Conservation (phyloP, 2,329 filamentous ascomycete species). For the Lasiodiplodia sp. region DNA sequence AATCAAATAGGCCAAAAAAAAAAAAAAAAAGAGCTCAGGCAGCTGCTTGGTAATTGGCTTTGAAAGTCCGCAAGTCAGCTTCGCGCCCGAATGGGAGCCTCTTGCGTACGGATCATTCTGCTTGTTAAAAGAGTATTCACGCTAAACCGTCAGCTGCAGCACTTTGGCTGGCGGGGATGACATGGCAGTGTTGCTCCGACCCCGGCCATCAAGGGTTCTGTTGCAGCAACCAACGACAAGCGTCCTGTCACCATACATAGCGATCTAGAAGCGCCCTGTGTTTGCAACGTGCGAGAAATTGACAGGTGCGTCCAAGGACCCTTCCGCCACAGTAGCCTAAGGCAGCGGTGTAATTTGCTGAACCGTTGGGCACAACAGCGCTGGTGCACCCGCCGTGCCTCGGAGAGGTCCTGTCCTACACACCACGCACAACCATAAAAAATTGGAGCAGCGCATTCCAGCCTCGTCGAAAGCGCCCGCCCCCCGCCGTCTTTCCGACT, state of each 20-base stretch:
- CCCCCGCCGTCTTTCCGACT: neutral
- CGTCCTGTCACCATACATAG: neutral
- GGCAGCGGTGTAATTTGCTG: constrained; percentile 19
- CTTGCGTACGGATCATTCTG: neutral
- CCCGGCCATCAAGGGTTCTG: constrained; percentile 4
- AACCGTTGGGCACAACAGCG: constrained; percentile 15
- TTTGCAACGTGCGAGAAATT: constrained; percentile 26
- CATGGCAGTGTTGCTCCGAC: constrained; percentile 13
- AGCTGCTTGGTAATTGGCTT: neutral
- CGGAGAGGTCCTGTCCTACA: constrained; percentile 10
- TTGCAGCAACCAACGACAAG: constrained; percentile 9
- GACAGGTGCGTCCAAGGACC: constrained; percentile 23
- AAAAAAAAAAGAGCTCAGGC: neutral
- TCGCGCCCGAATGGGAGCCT: neutral
- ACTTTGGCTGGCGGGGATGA: neutral
- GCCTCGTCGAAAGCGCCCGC: neutral
- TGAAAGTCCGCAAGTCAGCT: neutral
- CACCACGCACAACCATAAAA: constrained; percentile 19
- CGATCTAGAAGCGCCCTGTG: constrained; percentile 6
- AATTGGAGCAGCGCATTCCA: constrained; percentile 7
- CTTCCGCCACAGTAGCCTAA: constrained; percentile 21
- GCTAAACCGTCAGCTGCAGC: neutral
- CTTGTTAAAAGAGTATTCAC: neutral
- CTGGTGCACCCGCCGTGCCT: constrained; percentile 13
- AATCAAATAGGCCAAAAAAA: neutral